These are phyloP conservation scores for Glutinoglossum americanum DNA, from an alignment of 495 filamentous ascomycete species.

Conservation along the genomic window DNA sequence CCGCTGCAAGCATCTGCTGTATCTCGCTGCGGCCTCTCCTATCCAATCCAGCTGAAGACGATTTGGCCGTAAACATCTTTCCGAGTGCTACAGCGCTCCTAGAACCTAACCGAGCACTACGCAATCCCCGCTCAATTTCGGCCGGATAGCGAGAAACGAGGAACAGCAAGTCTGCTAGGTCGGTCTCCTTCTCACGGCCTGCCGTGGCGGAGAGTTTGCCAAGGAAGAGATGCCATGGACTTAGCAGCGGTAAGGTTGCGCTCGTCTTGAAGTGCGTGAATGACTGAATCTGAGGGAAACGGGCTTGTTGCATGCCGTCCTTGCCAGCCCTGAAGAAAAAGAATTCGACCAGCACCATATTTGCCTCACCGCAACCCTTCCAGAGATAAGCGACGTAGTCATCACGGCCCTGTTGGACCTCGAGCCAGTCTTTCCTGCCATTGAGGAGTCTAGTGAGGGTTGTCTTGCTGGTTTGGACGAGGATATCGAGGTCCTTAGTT, in stretches of 20 bases:
- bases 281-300: neutral
- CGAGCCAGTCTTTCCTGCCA: constrained; percentile 11
- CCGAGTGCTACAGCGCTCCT: neutral
- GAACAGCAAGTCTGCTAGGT: constrained; percentile 1
- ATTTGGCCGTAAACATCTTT: neutral
- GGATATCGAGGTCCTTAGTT: constrained; percentile 17
- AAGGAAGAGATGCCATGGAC: neutral
- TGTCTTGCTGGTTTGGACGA: constrained; percentile 10
- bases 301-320: neutral
- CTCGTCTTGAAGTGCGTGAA: constrained; percentile 1
- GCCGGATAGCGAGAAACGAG: neutral
- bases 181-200: neutral
- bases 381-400: constrained; percentile 18
- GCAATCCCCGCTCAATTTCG: neutral
- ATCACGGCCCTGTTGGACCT: constrained; percentile 15
- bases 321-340: neutral
- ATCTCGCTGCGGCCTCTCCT: neutral
- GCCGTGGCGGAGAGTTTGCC: constrained; percentile 1
- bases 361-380: constrained; percentile 2
- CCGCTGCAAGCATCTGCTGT: neutral
- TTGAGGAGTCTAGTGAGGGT: constrained; percentile 8
- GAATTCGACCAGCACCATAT: constrained; percentile 1
- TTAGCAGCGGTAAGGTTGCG: neutral
- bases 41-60: neutral
- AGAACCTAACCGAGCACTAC: neutral